These are phyloP conservation scores for Petrea volubilis DNA, from an alignment of 257 asterid species.

Conservation along the genomic window DNA sequence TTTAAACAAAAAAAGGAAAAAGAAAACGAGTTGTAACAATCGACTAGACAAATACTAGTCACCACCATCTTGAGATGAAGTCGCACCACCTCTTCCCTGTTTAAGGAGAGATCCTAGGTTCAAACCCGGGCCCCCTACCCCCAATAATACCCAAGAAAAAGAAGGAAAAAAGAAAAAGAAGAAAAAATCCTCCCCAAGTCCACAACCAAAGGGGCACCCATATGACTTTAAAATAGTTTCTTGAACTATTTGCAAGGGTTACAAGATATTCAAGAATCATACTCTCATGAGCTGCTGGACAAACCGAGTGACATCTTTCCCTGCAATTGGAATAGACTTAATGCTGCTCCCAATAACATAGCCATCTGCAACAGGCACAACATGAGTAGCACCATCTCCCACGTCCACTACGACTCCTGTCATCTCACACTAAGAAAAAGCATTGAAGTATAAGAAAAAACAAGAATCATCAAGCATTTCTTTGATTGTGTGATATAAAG, in stretches of 20 bases:
- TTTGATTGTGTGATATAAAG: conserved; percentile 11
- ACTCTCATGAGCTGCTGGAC: conserved; percentile 93
- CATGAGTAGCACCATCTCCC: conserved; percentile 98
- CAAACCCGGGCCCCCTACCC: too few relatives aligned
- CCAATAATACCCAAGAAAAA: too few relatives aligned
- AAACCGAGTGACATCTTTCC: conserved; percentile 84
- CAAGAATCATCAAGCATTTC: conserved; percentile 24
- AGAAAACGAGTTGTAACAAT: too few relatives aligned
- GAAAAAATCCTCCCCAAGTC: too few relatives aligned
- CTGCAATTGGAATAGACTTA: conserved; percentile 84
- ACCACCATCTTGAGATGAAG: too few relatives aligned
- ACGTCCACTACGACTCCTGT: conserved; percentile 95
- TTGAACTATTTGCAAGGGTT: background rate
- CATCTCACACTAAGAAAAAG: conserved; percentile 86
- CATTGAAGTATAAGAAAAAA: conserved; percentile 30
- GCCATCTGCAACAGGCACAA: conserved; percentile 98
- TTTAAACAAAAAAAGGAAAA: too few relatives aligned
- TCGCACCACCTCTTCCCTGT: too few relatives aligned
- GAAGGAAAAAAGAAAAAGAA: too few relatives aligned
- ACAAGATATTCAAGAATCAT: conserved; percentile 27
- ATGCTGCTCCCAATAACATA: conserved; percentile 98
- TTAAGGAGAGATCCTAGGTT: too few relatives aligned
- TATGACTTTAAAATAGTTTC: background rate
- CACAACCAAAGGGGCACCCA: background rate
- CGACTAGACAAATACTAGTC: too few relatives aligned